Conservation (phyloP, 768 basidiomycete species). For the Pleurotus platypus region DNA sequence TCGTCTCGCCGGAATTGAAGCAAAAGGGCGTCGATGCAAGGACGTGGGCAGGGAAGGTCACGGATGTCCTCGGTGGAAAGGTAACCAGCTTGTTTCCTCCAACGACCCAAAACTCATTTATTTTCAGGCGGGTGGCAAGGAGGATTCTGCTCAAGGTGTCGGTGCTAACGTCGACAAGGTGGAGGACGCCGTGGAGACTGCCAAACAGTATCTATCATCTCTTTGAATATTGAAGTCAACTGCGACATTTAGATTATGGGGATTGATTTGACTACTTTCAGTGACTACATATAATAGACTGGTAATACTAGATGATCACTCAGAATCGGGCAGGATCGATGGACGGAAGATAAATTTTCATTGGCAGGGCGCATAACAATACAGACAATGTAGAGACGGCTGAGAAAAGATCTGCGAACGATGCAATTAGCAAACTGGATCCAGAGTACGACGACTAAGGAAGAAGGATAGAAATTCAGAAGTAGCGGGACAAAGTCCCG, state of each 20-base stretch:
- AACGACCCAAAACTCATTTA: not conserved
- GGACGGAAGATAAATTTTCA: too few species aligned
- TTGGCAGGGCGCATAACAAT: too few species aligned
- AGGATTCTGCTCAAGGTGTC: constrained; percentile 87
- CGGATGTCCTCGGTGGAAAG: constrained; percentile 86
- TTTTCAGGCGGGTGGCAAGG: constrained; percentile 87
- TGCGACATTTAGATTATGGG: not conserved
- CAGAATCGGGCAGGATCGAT: too few species aligned
- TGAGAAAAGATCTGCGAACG: too few species aligned
- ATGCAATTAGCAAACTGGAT: too few species aligned
- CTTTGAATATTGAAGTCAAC: not conserved
- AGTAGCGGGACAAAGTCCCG: constrained; percentile 33
- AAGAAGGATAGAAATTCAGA: constrained; percentile 9
- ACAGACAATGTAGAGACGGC: too few species aligned
- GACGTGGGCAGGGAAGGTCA: constrained; percentile 79
- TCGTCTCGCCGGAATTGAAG: constrained; percentile 57
- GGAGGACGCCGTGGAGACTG: constrained; percentile 61
- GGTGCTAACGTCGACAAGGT: constrained; percentile 64
- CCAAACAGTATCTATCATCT: constrained; percentile 35
- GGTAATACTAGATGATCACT: too few species aligned
- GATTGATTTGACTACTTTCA: not conserved
- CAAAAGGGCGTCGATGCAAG: constrained; percentile 76
- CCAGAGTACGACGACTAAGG: too few species aligned
- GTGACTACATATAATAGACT: too few species aligned
- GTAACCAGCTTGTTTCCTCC: constrained; percentile 29